Base-by-base conservation (phyloP, 2,329 filamentous ascomycete species). In the Bipolaris cookei region DNA sequence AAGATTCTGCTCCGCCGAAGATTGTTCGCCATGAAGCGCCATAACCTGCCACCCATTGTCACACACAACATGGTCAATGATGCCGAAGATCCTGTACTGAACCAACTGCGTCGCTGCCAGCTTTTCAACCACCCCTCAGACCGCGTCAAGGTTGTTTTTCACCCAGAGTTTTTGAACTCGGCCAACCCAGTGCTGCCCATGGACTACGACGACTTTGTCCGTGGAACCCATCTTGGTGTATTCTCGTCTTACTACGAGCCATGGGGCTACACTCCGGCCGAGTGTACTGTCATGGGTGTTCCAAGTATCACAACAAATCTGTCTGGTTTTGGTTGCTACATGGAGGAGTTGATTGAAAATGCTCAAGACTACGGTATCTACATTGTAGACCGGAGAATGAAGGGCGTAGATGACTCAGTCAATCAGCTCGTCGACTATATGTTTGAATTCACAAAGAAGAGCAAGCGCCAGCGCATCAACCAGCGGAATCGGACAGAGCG, bases 51-150 rank as follows among this genome's bases (percentile, higher is more conserved):
- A 3, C 95, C 95, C 0, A 96, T 99, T 72, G 94, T 98, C 58
- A 99, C 95, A 4, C 95, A 99, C 83, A 98, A 99, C 84, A 97
- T 99, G 94, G 80, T 91, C 68, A 97, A 97, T 73, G 94, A 98
- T 77, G 78, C 85, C 37, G 94, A 97, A 68, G 95, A 99, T 69
- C 95, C 94, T 1, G 91, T 99, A 47, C 81, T 99, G 61, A 97
- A 96, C 83, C 95, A 98, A 79, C 90, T 99, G 71, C 90, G 95
- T 47, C 88, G 95, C 41, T 96, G 97, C 49, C 91, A 98, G 78
- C 88, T 99, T 20, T 98, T 98, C 85, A 99, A 99, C 81, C 90
- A 97, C 77, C 90, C 93, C 0, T 87, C 88, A 1, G 95, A 99
- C 76, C 91, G 95, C 30, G 95, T 99, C 79, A 99, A 99, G 85